A percentile compares a stretch with the other conserved stretches of the same genome.
These are phyloP conservation scores for Isatis tinctoria DNA, from an alignment of 345 rosid species.

Conservation along the genomic window DNA sequence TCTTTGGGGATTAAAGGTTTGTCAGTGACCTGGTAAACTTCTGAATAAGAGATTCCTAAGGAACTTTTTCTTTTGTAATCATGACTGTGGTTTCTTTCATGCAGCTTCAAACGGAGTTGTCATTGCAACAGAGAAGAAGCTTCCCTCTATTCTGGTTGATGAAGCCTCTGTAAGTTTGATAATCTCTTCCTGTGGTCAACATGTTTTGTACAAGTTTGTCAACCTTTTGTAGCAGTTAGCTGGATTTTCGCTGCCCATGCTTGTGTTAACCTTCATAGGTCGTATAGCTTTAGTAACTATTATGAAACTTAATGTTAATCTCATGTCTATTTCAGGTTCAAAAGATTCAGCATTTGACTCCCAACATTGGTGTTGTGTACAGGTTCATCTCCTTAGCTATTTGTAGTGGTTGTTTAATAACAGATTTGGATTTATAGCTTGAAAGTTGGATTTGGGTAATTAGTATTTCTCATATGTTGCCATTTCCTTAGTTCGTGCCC, in stretches of 20 bases:
- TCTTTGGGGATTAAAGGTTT: conserved; percentile 91
- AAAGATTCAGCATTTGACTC: conserved; percentile 83
- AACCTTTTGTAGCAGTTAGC: neutral
- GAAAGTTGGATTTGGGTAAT: neutral
- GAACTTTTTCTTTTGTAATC: neutral
- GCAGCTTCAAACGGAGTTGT: conserved; percentile 96
- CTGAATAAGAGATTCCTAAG: neutral
- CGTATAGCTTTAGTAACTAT: neutral
- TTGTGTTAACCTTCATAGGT: neutral
- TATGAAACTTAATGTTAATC: neutral
- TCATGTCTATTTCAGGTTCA: conserved; percentile 59
- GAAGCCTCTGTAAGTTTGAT: conserved; percentile 72
- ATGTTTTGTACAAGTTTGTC: neutral
- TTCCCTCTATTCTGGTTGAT: conserved; percentile 91
- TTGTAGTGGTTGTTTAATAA: neutral
- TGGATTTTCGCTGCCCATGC: neutral
- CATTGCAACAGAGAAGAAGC: conserved; percentile 89
- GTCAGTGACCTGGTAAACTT: neutral
- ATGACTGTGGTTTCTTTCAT: conserved; percentile 7
- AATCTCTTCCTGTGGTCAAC: neutral
- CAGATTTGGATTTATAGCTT: neutral
- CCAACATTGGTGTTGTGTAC: conserved; percentile 94
- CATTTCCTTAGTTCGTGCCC: neutral
- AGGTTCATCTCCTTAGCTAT: conserved; percentile 45
- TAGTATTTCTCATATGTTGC: neutral